phyloP scores from a whole-genome alignment of 768 basidiomycete genomes.

The Trametes punicea region DNA sequence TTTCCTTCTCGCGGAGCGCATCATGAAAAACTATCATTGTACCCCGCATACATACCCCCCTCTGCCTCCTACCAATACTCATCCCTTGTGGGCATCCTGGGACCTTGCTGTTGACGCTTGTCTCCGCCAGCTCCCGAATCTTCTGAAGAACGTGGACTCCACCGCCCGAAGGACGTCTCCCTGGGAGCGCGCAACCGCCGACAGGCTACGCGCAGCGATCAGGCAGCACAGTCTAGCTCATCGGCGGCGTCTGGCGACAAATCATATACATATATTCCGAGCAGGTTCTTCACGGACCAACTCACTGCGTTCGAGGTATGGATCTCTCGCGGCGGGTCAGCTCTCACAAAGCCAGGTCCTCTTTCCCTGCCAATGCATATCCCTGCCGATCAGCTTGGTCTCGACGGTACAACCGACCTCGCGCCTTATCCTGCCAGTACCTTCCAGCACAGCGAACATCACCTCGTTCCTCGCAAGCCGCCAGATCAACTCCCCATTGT shows the following conservation, averaged over 20 bases:
- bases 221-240: conserved; percentile 6
- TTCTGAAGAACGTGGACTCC: conserved; percentile 44
- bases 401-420: conserved; percentile 3
- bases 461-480: conserved; percentile 82
- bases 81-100: conserved; percentile 96
- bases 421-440: conserved; percentile 4
- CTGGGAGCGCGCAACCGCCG: conserved; percentile 26
- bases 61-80: conserved; percentile 94
- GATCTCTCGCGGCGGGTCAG: conserved; percentile 92
- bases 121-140: conserved; percentile 86
- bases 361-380: conserved; percentile 55
- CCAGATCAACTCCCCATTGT: conserved; percentile 98
- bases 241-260: conserved; percentile 33
- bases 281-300: conserved; percentile 93
- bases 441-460: conserved; percentile 35
- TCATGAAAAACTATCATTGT: conserved; percentile 98
- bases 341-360: conserved; percentile 73
- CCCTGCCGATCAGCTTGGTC: neutral
- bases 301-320: conserved; percentile 97
- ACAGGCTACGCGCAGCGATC: conserved; percentile 18
- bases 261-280: conserved; percentile 76
- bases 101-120: conserved; percentile 95
- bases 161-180: conserved; percentile 21
- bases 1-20: conserved; percentile 93
- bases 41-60: conserved; percentile 92